These are phyloP conservation scores for Fusarium caatingaense DNA, from an alignment of 2,329 filamentous ascomycete genomes.

Conservation along the genomic window DNA sequence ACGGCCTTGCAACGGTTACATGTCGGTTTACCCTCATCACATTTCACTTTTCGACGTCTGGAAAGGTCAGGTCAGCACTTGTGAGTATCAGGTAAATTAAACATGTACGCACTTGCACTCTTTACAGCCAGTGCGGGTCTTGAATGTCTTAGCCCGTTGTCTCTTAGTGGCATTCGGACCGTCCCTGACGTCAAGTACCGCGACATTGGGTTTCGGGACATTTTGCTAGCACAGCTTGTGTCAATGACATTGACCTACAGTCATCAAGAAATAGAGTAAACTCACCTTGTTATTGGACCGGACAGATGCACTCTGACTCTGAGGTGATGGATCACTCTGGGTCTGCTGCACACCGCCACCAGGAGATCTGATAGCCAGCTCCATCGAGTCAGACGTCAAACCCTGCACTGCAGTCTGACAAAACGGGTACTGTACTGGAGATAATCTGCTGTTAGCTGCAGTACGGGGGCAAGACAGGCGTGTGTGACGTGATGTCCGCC, in stretches of 20 bases:
- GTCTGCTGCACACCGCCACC: slow-evolving; percentile 1
- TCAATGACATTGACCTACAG: background rate
- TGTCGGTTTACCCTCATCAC: slow-evolving; percentile 38
- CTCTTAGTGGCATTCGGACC: slow-evolving; percentile 10
- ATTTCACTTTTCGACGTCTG: slow-evolving; percentile 44
- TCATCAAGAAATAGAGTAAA: background rate
- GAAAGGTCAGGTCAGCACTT: background rate
- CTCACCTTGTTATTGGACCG: slow-evolving; percentile 1
- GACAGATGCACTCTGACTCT: background rate
- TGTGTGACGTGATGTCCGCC: slow-evolving; percentile 1
- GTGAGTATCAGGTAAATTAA: background rate
- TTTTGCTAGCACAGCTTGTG: slow-evolving; percentile 2
- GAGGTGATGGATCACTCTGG: background rate
- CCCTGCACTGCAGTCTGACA: slow-evolving; percentile 1
- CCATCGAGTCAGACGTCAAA: background rate
- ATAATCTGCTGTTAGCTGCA: background rate
- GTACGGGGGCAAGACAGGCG: background rate
- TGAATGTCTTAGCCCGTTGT: slow-evolving; percentile 32
- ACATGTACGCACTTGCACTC: slow-evolving; percentile 38
- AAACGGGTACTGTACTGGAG: background rate
- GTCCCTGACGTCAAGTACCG: slow-evolving; percentile 26
- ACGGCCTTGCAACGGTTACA: slow-evolving; percentile 32
- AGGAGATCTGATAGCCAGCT: slow-evolving; percentile 7
- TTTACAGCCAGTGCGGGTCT: slow-evolving; percentile 39
- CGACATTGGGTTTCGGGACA: slow-evolving; percentile 24